phyloP scores from a whole-genome alignment of 305 asterid species.

The Rubia peregrina region DNA sequence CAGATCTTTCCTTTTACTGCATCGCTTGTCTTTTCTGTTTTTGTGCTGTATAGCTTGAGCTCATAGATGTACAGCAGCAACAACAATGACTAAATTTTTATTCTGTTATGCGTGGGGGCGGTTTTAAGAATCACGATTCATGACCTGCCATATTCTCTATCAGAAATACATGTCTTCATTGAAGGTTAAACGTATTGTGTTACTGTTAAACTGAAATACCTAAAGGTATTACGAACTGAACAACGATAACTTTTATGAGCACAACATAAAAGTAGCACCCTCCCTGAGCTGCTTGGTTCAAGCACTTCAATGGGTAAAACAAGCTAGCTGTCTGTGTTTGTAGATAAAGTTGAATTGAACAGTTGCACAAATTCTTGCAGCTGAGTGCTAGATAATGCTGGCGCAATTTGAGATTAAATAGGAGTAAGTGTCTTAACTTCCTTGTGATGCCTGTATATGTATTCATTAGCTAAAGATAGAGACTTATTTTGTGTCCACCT shows the following conservation, averaged over 20 bases:
- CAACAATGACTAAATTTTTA: not conserved
- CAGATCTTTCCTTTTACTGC: not conserved
- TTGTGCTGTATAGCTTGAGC: not conserved
- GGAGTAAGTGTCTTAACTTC: not conserved
- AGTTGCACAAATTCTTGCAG: not conserved
- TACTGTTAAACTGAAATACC: too few relatives aligned
- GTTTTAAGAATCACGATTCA: not conserved
- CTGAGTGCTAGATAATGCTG: not conserved
- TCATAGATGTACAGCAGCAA: not conserved
- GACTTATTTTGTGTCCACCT: not conserved
- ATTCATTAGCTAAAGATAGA: not conserved
- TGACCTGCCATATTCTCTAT: not conserved
- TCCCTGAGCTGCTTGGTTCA: constrained; percentile 1
- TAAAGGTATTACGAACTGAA: not conserved
- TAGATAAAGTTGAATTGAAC: not conserved
- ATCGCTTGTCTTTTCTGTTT: not conserved
- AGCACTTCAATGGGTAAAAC: not conserved
- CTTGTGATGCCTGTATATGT: not conserved
- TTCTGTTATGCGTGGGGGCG: not conserved
- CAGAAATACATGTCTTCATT: not conserved
- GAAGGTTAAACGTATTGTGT: too few relatives aligned
- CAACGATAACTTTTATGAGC: not conserved
- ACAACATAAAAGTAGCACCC: too few relatives aligned
- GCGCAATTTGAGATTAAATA: not conserved
- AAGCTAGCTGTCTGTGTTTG: not conserved